phyloP scores from a whole-genome alignment of 2,329 filamentous ascomycete species.

The Zymoseptoria passerinii region DNA sequence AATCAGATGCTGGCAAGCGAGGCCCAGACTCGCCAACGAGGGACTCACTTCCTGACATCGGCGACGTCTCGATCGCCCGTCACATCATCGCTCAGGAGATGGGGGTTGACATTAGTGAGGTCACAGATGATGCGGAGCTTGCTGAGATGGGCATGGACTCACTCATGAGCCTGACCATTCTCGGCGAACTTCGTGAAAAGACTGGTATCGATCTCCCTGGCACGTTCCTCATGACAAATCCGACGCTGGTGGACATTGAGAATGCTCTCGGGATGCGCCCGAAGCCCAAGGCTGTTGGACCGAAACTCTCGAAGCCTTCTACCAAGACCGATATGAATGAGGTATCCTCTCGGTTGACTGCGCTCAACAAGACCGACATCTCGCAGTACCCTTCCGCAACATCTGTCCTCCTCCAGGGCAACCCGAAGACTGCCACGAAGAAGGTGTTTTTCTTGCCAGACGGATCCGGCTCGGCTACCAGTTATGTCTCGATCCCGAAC shows the following conservation, averaged over 20 bases:
- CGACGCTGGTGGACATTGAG: conserved; percentile 58
- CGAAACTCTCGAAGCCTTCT: conserved; percentile 21
- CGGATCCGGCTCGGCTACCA: conserved; percentile 55
- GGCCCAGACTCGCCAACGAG: conserved; percentile 28
- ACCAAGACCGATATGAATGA: conserved; percentile 36
- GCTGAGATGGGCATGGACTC: conserved; percentile 51
- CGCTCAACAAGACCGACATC: conserved; percentile 33
- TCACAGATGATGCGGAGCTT: conserved; percentile 51
- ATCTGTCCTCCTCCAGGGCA: conserved; percentile 51
- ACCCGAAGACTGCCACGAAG: conserved; percentile 48
- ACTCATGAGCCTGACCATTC: conserved; percentile 45
- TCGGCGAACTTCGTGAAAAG: conserved; percentile 43
- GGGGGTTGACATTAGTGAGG: conserved; percentile 54
- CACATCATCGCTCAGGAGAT: conserved; percentile 49
- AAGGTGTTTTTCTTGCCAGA: conserved; percentile 47
- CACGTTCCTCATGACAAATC: conserved; percentile 52
- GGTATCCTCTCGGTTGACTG: conserved; percentile 40
- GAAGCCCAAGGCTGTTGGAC: conserved; percentile 24
- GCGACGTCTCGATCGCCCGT: conserved; percentile 39
- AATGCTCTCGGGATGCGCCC: conserved; percentile 51
- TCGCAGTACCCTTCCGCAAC: conserved; percentile 40
- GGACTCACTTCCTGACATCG: conserved; percentile 27
- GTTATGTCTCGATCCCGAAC: conserved; percentile 54
- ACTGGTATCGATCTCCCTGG: conserved; percentile 44
- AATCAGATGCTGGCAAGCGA: conserved; percentile 35